Conservation (phyloP, 495 filamentous ascomycete species). For the Elaphomyces granulatus region DNA sequence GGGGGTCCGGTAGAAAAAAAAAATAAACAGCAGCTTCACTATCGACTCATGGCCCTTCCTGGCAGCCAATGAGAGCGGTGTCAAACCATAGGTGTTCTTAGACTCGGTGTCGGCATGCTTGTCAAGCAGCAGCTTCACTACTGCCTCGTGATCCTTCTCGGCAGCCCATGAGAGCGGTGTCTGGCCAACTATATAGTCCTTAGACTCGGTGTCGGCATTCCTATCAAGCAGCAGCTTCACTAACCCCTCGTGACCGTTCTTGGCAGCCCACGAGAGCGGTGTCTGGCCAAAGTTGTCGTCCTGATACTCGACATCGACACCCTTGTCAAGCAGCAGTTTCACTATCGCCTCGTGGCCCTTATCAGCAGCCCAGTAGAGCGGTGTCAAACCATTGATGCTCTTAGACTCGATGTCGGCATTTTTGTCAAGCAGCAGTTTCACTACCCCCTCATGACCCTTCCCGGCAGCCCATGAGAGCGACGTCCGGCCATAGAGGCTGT, state of each 20-base stretch:
- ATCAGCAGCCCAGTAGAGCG: not conserved
- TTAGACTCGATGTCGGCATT: slow-evolving; percentile 12
- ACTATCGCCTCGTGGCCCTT: slow-evolving; percentile 11
- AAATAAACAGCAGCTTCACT: no score
- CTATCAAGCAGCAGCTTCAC: slow-evolving; percentile 13
- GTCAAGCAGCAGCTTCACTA: slow-evolving; percentile 16
- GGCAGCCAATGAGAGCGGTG: no score
- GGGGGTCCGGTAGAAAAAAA: no score
- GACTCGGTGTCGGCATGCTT: no score
- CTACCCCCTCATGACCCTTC: slow-evolving; percentile 23
- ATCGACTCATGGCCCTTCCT: no score
- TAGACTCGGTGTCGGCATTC: slow-evolving; percentile 12
- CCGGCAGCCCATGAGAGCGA: slow-evolving; percentile 26
- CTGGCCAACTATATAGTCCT: slow-evolving; percentile 6
- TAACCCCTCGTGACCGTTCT: slow-evolving; percentile 11
- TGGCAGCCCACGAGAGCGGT: slow-evolving; percentile 9
- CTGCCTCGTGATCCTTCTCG: slow-evolving; percentile 5
- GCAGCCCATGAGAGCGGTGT: not conserved
- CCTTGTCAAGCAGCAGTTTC: slow-evolving; percentile 12
- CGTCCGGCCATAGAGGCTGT: slow-evolving; percentile 4
- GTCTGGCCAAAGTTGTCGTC: no score
- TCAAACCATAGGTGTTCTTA: no score
- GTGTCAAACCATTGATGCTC: slow-evolving; percentile 5
- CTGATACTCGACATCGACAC: slow-evolving; percentile 13
- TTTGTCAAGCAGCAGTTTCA: slow-evolving; percentile 13